These are phyloP conservation scores for Dryadomyces sulphureus DNA, from an alignment of 2,329 filamentous ascomycete genomes.

Conservation along the genomic window DNA sequence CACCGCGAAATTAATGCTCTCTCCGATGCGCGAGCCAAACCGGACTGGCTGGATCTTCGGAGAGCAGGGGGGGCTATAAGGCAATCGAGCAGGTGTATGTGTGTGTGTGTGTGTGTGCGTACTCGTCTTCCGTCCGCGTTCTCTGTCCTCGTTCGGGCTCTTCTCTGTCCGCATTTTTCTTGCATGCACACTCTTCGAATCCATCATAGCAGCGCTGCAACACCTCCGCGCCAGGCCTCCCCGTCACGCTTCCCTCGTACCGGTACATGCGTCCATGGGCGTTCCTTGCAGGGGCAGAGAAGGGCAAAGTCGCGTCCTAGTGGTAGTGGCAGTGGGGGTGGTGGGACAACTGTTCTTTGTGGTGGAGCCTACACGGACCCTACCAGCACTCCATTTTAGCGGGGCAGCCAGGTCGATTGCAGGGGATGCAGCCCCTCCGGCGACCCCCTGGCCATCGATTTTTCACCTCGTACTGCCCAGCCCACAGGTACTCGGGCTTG, in stretches of 20 bases:
- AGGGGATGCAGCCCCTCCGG: background rate
- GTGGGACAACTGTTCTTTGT: background rate
- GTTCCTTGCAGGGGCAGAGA: background rate
- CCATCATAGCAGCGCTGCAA: too few species aligned
- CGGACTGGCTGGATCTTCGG: background rate
- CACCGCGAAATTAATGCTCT: background rate
- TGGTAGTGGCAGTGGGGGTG: background rate
- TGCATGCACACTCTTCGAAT: too few species aligned
- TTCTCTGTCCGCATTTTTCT: too few species aligned
- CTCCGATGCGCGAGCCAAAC: background rate
- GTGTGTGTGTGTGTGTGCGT: too few species aligned
- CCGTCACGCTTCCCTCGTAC: background rate
- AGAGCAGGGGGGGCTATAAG: constrained; percentile 1
- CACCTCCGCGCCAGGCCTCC: too few species aligned
- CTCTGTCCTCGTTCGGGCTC: too few species aligned
- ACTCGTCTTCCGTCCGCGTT: too few species aligned
- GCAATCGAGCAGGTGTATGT: background rate
- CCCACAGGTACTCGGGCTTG: too few species aligned
- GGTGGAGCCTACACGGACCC: background rate
- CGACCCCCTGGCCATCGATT: background rate
- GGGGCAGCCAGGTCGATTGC: background rate
- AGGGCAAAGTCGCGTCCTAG: background rate
- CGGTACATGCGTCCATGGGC: background rate
- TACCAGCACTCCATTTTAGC: background rate
- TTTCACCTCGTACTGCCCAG: background rate